phyloP scores from a whole-genome alignment of 768 basidiomycete species.

The Tubosaeta sp. region DNA sequence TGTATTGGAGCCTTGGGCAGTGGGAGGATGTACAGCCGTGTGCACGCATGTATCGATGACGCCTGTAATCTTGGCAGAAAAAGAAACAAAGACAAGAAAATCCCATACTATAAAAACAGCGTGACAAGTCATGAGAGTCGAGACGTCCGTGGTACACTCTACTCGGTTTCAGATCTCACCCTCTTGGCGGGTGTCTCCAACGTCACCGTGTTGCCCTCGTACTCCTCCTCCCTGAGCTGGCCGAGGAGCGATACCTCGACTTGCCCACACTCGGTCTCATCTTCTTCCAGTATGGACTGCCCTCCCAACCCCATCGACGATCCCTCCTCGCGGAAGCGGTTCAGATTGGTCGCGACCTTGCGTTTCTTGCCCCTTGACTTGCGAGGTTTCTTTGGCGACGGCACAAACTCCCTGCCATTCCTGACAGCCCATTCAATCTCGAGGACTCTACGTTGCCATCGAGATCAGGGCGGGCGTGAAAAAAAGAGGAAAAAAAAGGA shows the following conservation, averaged over 20 bases:
- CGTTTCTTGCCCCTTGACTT: slow-evolving; percentile 33
- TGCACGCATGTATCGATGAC: slow-evolving; percentile 18
- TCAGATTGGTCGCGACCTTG: slow-evolving; percentile 22
- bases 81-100: slow-evolving; percentile 3
- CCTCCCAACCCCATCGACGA: slow-evolving; percentile 16
- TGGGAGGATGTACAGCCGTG: slow-evolving; percentile 13
- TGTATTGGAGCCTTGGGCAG: slow-evolving; percentile 11
- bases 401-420: slow-evolving; percentile 54
- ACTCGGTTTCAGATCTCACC: slow-evolving; percentile 20
- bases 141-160: neutral
- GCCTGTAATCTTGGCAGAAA: slow-evolving; percentile 20
- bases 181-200: slow-evolving; percentile 28
- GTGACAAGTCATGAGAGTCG: neutral
- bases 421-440: slow-evolving; percentile 78
- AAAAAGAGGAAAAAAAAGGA: slow-evolving; percentile 28
- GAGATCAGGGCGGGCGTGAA: slow-evolving; percentile 6
- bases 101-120: neutral
- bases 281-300: slow-evolving; percentile 35
- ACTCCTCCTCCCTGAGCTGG: slow-evolving; percentile 27
- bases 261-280: slow-evolving; percentile 31
- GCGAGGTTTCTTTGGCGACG: slow-evolving; percentile 45
- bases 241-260: slow-evolving; percentile 11
- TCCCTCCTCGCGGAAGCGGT: slow-evolving; percentile 11
- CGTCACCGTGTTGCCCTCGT: slow-evolving; percentile 18
- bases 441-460: slow-evolving; percentile 53